Conservation (phyloP, 1,139 yeast genomes). For the Pichia norvegensis region DNA sequence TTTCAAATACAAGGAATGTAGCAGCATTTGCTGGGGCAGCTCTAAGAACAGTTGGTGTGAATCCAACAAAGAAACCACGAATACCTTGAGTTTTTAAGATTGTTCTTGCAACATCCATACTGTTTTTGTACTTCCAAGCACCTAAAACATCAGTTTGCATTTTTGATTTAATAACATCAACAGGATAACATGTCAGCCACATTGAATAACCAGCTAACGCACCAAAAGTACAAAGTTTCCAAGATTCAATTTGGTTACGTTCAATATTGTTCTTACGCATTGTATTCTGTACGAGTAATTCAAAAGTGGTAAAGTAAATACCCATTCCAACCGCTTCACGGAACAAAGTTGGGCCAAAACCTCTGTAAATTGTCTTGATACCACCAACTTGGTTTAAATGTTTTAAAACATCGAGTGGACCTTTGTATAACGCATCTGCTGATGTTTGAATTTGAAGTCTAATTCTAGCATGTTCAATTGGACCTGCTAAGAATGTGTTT, state of each 20-base stretch:
- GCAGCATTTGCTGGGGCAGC: slow-evolving; percentile 98
- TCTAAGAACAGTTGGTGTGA: slow-evolving; percentile 80
- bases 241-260: slow-evolving; percentile 71
- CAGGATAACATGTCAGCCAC: slow-evolving; percentile 77
- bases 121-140: slow-evolving; percentile 40
- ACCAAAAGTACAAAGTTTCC: slow-evolving; percentile 75
- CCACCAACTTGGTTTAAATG: slow-evolving; percentile 51
- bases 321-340: slow-evolving; percentile 90
- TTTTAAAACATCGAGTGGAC: slow-evolving; percentile 73
- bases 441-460: slow-evolving; percentile 68
- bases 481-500: slow-evolving; percentile 79
- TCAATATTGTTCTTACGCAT: slow-evolving; percentile 35
- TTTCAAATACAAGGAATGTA: slow-evolving; percentile 85
- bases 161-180: slow-evolving; percentile 79
- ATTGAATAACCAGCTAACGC: slow-evolving; percentile 81
- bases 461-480: slow-evolving; percentile 90
- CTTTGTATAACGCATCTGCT: slow-evolving; percentile 41
- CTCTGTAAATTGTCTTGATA: slow-evolving; percentile 54
- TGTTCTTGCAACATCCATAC: slow-evolving; percentile 48
- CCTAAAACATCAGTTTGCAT: slow-evolving; percentile 71
- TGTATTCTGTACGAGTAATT: slow-evolving; percentile 69
- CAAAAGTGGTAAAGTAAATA: slow-evolving; percentile 80
- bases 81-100: slow-evolving; percentile 52
- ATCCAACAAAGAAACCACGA: slow-evolving; percentile 79
- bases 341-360: slow-evolving; percentile 67